A percentile compares a stretch with the other conserved stretches of the same genome.
Evolutionary conservation across 2,329 filamentous ascomycete genomes (phyloP).

Genomic region (Capronia americana): DNA sequence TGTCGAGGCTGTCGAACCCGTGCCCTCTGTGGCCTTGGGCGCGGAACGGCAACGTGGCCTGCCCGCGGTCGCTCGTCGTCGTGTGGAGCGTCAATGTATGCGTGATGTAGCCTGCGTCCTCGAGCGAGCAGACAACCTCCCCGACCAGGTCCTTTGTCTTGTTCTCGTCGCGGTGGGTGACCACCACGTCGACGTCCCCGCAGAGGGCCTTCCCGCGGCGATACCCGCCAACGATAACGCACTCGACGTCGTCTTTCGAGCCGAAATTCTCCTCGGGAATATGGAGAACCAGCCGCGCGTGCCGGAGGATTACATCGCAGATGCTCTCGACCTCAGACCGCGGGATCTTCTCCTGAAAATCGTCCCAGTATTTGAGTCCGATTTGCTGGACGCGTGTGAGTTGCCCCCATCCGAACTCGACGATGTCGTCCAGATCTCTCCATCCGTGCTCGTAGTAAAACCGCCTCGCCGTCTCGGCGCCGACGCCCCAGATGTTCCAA

Average conservation of each 20-base stretch:
- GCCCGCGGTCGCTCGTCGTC: slow-evolving; percentile 73
- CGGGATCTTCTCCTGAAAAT: slow-evolving; percentile 75
- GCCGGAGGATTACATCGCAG: slow-evolving; percentile 64
- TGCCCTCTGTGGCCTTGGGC: slow-evolving; percentile 51
- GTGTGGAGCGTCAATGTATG: slow-evolving; percentile 77
- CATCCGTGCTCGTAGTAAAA: slow-evolving; percentile 80
- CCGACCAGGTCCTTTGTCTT: slow-evolving; percentile 74
- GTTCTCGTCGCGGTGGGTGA: slow-evolving; percentile 76
- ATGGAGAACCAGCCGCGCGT: slow-evolving; percentile 57
- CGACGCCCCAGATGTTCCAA: slow-evolving; percentile 91
- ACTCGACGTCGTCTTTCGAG: slow-evolving; percentile 58
- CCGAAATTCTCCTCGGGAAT: slow-evolving; percentile 38
- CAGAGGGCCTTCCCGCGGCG: slow-evolving; percentile 74
- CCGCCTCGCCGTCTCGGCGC: slow-evolving; percentile 76
- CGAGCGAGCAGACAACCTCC: slow-evolving; percentile 73
- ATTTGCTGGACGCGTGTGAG: slow-evolving; percentile 87
- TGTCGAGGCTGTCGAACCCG: slow-evolving; percentile 88
- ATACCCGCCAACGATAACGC: slow-evolving; percentile 78
- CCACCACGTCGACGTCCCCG: slow-evolving; percentile 84
- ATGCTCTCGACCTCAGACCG: slow-evolving; percentile 76
- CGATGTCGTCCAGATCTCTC: slow-evolving; percentile 82
- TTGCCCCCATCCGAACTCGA: slow-evolving; percentile 78
- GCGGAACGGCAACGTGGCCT: slow-evolving; percentile 66
- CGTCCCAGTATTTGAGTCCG: slow-evolving; percentile 90
- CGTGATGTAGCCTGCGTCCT: slow-evolving; percentile 73